Evolutionary conservation across 169 alveolate genomes (phyloP).

Genomic region (Plasmodium vinckei): DNA sequence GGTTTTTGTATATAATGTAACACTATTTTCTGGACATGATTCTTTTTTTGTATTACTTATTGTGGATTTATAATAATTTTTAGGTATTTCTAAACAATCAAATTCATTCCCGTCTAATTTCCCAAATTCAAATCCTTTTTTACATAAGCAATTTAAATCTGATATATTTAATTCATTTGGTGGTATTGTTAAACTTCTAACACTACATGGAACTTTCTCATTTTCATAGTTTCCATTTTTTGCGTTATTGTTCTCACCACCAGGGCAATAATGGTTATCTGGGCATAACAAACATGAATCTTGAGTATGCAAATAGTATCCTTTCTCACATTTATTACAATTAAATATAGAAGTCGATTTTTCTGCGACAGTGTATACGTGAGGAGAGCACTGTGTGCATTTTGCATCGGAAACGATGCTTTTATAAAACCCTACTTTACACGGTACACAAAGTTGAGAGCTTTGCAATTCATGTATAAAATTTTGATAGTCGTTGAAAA

Average conservation of each 20-base stretch:
- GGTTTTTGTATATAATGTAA: conserved; percentile 72
- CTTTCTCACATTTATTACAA: conserved; percentile 78
- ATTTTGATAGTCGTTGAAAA: conserved; percentile 54
- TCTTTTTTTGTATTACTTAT: conserved; percentile 75
- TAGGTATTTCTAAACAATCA: conserved; percentile 71
- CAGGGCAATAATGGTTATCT: conserved; percentile 82
- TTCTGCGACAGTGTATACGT: conserved; percentile 59
- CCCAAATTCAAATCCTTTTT: conserved; percentile 77
- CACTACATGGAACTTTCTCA: conserved; percentile 76
- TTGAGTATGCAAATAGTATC: conserved; percentile 75
- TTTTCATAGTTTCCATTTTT: conserved; percentile 62
- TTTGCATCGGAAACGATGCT: conserved; percentile 32
- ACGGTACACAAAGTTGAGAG: conserved; percentile 67
- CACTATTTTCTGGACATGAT: conserved; percentile 81
- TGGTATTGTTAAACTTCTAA: conserved; percentile 61
- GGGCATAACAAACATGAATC: conserved; percentile 79
- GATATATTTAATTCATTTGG: conserved; percentile 78
- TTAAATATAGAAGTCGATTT: conserved; percentile 56
- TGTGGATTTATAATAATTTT: conserved; percentile 73
- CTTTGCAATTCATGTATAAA: conserved; percentile 40
- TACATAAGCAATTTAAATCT: conserved; percentile 79
- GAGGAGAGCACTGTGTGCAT: conserved; percentile 58
- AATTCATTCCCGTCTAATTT: conserved; percentile 48
- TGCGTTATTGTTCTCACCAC: conserved; percentile 54
- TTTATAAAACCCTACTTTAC: conserved; percentile 57